Percentiles rank a stretch among this genome's conserved stretches.
Evolutionary conservation across 371 early-diverging fungal species (phyloP).

Genomic region (Dipsacomyces acuminosporus): DNA sequence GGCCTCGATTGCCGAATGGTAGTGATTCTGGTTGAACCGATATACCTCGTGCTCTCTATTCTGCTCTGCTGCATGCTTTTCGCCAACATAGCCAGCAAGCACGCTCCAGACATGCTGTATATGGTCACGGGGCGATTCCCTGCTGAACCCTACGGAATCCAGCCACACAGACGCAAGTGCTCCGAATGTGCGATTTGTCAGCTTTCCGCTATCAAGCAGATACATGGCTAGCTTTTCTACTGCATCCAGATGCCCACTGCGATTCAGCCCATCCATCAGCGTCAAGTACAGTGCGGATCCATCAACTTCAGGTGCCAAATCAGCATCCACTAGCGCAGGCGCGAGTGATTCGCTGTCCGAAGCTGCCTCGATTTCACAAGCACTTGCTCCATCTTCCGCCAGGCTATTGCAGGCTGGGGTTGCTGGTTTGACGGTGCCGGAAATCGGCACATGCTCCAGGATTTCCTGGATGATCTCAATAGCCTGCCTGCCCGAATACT

Average conservation of each 20-base stretch:
- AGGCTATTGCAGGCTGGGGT: neutral
- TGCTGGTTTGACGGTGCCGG: neutral
- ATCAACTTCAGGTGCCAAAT: neutral
- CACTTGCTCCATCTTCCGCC: neutral
- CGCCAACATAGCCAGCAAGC: conserved; percentile 6
- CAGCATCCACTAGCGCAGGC: neutral
- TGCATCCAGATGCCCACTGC: conserved; percentile 12
- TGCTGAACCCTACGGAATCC: conserved; percentile 17
- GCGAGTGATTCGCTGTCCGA: too few relatives aligned
- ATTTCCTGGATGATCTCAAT: conserved; percentile 18
- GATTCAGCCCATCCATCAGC: conserved; percentile 29
- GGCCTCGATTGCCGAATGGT: conserved; percentile 32
- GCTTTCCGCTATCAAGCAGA: conserved; percentile 14
- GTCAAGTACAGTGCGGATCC: conserved; percentile 18
- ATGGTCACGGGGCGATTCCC: conserved; percentile 11
- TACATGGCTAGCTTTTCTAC: conserved; percentile 27
- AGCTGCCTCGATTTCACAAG: too few relatives aligned
- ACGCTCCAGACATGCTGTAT: conserved; percentile 21
- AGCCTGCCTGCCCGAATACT: conserved; percentile 1
- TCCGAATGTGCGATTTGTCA: conserved; percentile 14
- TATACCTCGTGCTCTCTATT: neutral
- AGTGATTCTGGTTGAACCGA: conserved; percentile 23
- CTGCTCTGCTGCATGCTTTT: neutral
- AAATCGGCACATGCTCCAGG: conserved; percentile 2
- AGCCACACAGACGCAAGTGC: conserved; percentile 32